phyloP scores from a whole-genome alignment of 345 rosid species.

The Conringia planisiliqua region DNA sequence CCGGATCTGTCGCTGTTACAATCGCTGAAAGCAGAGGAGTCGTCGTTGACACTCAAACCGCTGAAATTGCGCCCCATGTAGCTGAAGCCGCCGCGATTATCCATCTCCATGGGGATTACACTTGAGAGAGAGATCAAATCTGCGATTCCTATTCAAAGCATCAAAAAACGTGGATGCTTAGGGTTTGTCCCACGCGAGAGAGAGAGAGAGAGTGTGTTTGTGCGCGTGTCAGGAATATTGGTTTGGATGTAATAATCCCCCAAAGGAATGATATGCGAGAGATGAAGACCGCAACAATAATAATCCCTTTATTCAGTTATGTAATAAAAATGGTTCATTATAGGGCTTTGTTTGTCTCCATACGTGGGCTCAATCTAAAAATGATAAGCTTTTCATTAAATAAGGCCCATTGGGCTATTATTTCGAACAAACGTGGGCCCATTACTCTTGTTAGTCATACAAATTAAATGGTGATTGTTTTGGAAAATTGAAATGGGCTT shows the following conservation, averaged over 20 bases:
- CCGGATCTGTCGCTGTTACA: conserved; percentile 98
- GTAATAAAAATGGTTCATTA: too few species aligned
- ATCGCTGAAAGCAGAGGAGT: conserved; percentile 81
- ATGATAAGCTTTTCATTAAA: too few species aligned
- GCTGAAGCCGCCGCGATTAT: conserved; percentile 28
- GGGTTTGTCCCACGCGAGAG: not conserved
- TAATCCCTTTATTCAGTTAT: not conserved
- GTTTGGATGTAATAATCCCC: conserved; percentile 3
- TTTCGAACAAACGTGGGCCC: not conserved
- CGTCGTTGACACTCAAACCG: conserved; percentile 40
- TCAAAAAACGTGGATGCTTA: conserved; percentile 15
- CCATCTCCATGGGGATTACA: conserved; percentile 42
- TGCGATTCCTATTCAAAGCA: not conserved
- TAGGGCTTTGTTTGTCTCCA: not conserved
- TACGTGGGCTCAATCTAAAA: not conserved
- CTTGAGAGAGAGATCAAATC: not conserved
- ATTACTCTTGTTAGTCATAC: not conserved
- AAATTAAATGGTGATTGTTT: not conserved
- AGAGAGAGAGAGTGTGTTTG: conserved; percentile 3
- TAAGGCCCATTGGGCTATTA: not conserved
- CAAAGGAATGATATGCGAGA: conserved; percentile 7
- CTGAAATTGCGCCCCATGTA: conserved; percentile 48
- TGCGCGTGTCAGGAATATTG: conserved; percentile 16
- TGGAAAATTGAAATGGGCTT: too few species aligned
- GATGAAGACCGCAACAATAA: not conserved